phyloP scores from a whole-genome alignment of 805 yeast genomes.

The Saturnispora ahearnii region DNA sequence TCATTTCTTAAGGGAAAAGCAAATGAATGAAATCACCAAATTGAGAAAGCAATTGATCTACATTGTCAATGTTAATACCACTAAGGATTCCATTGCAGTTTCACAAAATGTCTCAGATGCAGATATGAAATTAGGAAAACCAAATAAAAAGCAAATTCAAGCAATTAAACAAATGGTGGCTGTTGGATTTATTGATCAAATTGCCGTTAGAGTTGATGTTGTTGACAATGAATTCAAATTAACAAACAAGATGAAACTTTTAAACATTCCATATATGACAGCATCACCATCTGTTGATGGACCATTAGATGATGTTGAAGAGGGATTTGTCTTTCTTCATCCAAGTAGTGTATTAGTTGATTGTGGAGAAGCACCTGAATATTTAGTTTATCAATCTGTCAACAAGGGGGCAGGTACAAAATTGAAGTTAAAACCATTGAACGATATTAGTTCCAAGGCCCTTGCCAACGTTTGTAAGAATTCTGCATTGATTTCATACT shows the following conservation, averaged over 20 bases:
- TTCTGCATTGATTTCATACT: constrained; percentile 67
- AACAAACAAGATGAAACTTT: constrained; percentile 48
- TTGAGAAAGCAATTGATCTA: constrained; percentile 70
- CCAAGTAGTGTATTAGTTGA: constrained; percentile 59
- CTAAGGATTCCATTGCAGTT: constrained; percentile 50
- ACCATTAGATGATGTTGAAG: constrained; percentile 29
- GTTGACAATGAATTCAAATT: constrained; percentile 53
- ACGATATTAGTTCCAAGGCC: constrained; percentile 66
- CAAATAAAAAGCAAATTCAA: constrained; percentile 57
- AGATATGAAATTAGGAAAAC: constrained; percentile 53
- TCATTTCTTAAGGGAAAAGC: constrained; percentile 66
- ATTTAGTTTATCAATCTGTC: constrained; percentile 62
- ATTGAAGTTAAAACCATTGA: constrained; percentile 65
- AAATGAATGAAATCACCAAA: constrained; percentile 78
- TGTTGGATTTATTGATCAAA: constrained; percentile 87
- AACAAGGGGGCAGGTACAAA: constrained; percentile 42
- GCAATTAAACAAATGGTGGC: constrained; percentile 87
- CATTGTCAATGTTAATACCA: constrained; percentile 60
- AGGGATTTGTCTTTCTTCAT: constrained; percentile 66
- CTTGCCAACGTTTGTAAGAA: constrained; percentile 67
- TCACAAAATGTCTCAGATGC: constrained; percentile 29
- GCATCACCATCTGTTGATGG: constrained; percentile 33
- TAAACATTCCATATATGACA: constrained; percentile 57
- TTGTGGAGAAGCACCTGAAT: constrained; percentile 62
- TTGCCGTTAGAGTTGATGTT: constrained; percentile 76